Evolutionary conservation across 1,284 basidiomycete genomes (phyloP), one percentile per base, ranked within the genome.

Genomic region (Malassezia slooffiae): DNA sequence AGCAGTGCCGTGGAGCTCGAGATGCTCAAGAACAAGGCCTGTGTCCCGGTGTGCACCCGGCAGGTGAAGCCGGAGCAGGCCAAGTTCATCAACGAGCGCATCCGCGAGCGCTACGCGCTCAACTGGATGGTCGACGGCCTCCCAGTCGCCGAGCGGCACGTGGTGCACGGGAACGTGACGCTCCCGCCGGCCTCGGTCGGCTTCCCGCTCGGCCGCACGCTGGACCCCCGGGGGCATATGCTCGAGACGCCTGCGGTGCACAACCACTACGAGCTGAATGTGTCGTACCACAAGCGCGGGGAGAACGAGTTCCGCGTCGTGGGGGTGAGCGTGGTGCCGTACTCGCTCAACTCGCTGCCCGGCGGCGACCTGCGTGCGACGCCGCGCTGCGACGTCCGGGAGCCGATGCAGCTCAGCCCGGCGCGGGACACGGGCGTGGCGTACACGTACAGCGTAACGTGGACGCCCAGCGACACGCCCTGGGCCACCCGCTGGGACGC

Each of bases 61-160:
- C 72, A 74, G 20, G 75, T 93, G 11, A 75, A 79, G 0, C 73
- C 74, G 15, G 78, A 83, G 47, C 82, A 91, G 54, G 81, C 83
- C 15, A 80, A 78, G 52, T 93, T 93, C 70, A 82, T 96, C 69
- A 93, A 93, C 60, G 81, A 83, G 47, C 81, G 87, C 38, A 91
- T 96, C 67, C 76, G 77, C 34, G 87, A 95, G 68, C 84, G 89
- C 64, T 96, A 95, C 65, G 86, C 87, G 0, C 73, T 95, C 52
- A 95, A 95, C 66, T 91, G 89, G 81, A 80, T 96, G 43, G 75
- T 96, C 34, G 90, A 96, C 62, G 90, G 90, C 3, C 76, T 96
- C 27, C 91, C 91, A 4, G 86, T 85, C 7, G 86, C 87, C 5
- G 57, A 61, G 11, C 43, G 47, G 5, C 49, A 58, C 20, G 47